phyloP scores from a whole-genome alignment of 352 stramenopile species.

The Phytopythium litorale region DNA sequence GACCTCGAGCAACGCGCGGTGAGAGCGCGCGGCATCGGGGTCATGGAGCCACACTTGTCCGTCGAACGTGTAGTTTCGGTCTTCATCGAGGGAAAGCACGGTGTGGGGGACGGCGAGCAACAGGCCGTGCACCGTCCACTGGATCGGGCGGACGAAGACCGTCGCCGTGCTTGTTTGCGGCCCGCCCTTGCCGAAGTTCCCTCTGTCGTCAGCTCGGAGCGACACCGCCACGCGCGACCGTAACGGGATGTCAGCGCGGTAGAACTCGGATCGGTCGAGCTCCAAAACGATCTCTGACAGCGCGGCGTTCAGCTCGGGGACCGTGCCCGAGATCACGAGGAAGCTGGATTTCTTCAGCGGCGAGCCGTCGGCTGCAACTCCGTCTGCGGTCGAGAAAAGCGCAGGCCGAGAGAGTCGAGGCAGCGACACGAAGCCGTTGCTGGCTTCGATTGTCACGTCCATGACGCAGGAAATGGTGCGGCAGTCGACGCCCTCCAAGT shows the following conservation, averaged over 20 bases:
- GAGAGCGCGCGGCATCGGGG: slow-evolving; percentile 16
- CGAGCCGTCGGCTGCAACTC: slow-evolving; percentile 6
- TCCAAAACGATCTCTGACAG: slow-evolving; percentile 47
- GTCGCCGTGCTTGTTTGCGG: slow-evolving; percentile 33
- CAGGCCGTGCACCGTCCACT: slow-evolving; percentile 22
- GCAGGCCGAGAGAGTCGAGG: slow-evolving; percentile 12
- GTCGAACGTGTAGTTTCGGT: slow-evolving; percentile 28
- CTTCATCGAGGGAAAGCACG: slow-evolving; percentile 37
- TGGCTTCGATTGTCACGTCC: slow-evolving; percentile 53
- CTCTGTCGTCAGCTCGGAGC: slow-evolving; percentile 58
- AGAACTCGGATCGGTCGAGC: slow-evolving; percentile 23
- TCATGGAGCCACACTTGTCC: slow-evolving; percentile 27
- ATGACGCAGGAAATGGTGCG: slow-evolving; percentile 27
- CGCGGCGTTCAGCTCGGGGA: slow-evolving; percentile 32
- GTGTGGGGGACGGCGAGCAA: slow-evolving; percentile 16
- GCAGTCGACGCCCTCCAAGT: slow-evolving; percentile 23
- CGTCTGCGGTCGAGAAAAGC: slow-evolving; percentile 15
- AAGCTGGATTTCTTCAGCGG: slow-evolving; percentile 16
- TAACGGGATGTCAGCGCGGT: slow-evolving; percentile 15
- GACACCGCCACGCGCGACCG: slow-evolving; percentile 32
- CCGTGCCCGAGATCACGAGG: slow-evolving; percentile 29
- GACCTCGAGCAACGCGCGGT: slow-evolving; percentile 29
- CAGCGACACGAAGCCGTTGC: slow-evolving; percentile 32
- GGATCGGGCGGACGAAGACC: slow-evolving; percentile 26
- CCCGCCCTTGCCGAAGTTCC: slow-evolving; percentile 41